phyloP scores from a whole-genome alignment of 257 asterid species.

The Penstemon davidsonii region DNA sequence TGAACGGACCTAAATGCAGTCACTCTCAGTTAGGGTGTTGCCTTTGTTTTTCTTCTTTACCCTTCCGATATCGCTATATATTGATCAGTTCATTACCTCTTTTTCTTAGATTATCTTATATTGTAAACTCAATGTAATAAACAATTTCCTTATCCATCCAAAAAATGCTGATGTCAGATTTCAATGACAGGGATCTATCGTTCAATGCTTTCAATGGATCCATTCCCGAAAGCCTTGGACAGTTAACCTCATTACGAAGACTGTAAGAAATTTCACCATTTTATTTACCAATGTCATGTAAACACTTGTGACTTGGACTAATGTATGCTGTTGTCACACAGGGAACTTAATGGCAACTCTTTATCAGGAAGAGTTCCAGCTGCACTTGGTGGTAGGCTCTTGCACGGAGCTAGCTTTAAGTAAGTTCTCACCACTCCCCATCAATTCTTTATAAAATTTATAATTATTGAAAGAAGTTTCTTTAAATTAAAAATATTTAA shows the following conservation, averaged over 20 bases:
- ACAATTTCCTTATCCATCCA: no score
- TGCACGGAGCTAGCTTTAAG: slow-evolving; percentile 85
- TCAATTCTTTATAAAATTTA: not conserved
- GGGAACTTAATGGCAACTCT: slow-evolving; percentile 90
- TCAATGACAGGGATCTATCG: slow-evolving; percentile 79
- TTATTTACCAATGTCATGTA: slow-evolving; percentile 3
- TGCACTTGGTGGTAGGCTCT: slow-evolving; percentile 88
- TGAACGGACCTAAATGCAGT: no score
- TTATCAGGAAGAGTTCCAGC: slow-evolving; percentile 86
- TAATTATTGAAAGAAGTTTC: not conserved
- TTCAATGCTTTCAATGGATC: slow-evolving; percentile 85
- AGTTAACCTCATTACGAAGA: slow-evolving; percentile 58
- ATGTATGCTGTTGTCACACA: slow-evolving; percentile 32
- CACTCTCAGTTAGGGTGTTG: no score
- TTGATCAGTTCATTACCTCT: no score
- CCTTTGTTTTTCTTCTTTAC: no score
- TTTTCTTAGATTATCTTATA: no score
- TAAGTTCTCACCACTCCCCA: slow-evolving; percentile 21
- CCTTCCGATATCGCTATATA: no score
- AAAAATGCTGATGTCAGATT: no score
- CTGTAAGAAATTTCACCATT: slow-evolving; percentile 60
- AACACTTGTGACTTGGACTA: slow-evolving; percentile 3
- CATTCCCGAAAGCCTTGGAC: slow-evolving; percentile 89
- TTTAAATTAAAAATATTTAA: not conserved
- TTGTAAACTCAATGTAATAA: no score